A percentile compares a stretch with the other conserved stretches of the same genome.
phyloP scores from a whole-genome alignment of 208 protist species.

The Crithidia sp. region DNA sequence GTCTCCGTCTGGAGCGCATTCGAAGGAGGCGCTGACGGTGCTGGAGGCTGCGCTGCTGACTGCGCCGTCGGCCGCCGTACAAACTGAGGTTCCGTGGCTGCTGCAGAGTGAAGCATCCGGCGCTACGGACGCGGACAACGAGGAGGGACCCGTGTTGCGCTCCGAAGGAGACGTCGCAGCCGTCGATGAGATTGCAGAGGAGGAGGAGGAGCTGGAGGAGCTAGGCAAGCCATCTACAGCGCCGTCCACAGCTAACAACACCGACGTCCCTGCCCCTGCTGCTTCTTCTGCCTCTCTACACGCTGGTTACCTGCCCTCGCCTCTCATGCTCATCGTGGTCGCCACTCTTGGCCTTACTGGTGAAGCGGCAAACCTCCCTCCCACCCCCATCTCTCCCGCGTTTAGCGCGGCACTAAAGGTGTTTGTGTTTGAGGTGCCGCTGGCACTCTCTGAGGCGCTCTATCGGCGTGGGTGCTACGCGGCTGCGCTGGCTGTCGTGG shows the following conservation, averaged over 20 bases:
- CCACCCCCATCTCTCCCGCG: too few relatives aligned
- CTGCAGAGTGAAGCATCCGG: background rate
- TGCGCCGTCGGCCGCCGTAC: background rate
- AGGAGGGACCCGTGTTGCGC: background rate
- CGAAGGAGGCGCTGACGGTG: background rate
- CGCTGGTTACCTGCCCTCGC: background rate
- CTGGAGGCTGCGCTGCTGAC: slow-evolving; percentile 1
- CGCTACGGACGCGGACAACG: background rate
- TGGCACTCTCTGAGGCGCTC: slow-evolving; percentile 30
- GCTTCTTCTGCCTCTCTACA: background rate
- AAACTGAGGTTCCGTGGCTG: background rate
- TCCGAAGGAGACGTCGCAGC: too few relatives aligned
- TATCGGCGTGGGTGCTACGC: slow-evolving; percentile 14
- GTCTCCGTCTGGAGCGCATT: background rate
- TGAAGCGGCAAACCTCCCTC: too few relatives aligned
- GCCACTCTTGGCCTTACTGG: slow-evolving; percentile 2
- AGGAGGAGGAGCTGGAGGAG: slow-evolving; percentile 7
- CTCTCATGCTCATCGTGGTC: slow-evolving; percentile 1
- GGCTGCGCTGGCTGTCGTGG: slow-evolving; percentile 17
- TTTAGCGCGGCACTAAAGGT: background rate
- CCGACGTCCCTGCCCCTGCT: background rate
- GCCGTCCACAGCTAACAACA: background rate
- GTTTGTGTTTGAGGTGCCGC: slow-evolving; percentile 29
- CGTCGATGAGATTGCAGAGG: background rate
- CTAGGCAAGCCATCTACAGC: background rate